Percentiles rank a stretch among this genome's conserved stretches.
Evolutionary conservation across 1,284 basidiomycete genomes (phyloP).

Genomic region (Prillingera fragicola): DNA sequence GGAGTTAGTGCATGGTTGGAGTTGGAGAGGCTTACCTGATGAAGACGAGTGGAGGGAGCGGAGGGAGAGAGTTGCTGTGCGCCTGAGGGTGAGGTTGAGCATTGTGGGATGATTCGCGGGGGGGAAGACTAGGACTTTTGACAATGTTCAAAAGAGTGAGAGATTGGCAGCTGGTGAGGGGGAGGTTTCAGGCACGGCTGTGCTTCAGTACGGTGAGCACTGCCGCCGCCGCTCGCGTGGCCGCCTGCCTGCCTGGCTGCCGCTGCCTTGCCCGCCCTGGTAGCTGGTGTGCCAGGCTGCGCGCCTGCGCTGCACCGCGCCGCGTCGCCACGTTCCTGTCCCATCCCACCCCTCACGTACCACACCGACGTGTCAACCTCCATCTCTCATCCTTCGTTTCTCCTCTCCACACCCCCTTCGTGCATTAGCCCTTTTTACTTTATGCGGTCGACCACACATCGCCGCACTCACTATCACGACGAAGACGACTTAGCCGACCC

Average conservation of each 20-base stretch:
- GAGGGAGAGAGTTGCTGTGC: slow-evolving; percentile 3
- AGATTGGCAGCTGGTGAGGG: too few species aligned
- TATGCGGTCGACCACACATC: slow-evolving; percentile 21
- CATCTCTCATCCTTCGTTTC: background rate
- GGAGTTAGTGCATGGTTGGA: background rate
- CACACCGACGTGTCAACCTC: slow-evolving; percentile 1
- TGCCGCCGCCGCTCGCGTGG: too few species aligned
- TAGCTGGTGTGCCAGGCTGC: background rate
- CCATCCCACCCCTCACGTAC: background rate
- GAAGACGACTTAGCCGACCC: slow-evolving; percentile 38
- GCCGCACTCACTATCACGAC: slow-evolving; percentile 21
- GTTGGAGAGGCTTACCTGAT: slow-evolving; percentile 1
- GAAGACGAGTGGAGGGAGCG: slow-evolving; percentile 14
- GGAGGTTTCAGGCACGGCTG: too few species aligned
- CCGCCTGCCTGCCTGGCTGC: too few species aligned
- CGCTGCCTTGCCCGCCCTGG: background rate
- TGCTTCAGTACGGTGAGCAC: too few species aligned
- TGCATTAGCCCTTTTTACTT: background rate
- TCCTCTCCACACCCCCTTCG: background rate
- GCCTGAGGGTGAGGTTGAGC: slow-evolving; percentile 17
- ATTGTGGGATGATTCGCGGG: slow-evolving; percentile 2
- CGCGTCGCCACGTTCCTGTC: background rate
- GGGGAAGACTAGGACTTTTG: background rate
- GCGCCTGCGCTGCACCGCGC: background rate
- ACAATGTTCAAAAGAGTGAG: background rate